phyloP scores from a whole-genome alignment of 169 alveolate genomes.

The Perkinsus marinus region DNA sequence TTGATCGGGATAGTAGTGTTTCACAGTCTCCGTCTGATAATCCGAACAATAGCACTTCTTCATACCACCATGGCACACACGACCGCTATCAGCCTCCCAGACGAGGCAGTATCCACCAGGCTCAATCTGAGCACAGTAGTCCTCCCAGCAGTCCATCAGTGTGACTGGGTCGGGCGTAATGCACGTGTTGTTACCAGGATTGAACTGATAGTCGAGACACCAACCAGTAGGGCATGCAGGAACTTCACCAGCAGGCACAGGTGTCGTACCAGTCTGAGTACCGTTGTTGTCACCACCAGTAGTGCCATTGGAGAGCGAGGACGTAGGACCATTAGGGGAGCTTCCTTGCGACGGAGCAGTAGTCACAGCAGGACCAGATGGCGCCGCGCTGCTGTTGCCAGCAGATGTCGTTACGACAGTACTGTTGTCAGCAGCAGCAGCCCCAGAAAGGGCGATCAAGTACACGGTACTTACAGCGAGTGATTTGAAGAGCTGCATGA shows the following conservation, averaged over 20 bases:
- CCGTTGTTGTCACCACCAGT: background rate
- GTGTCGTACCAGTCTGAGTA: background rate
- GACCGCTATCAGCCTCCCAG: background rate
- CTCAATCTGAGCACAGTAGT: background rate
- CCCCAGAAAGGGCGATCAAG: background rate
- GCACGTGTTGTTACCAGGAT: background rate
- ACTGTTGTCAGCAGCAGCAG: background rate
- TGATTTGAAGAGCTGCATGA: background rate
- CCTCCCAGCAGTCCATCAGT: background rate
- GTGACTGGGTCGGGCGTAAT: background rate
- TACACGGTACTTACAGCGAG: background rate
- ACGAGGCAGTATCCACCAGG: background rate
- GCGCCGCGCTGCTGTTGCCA: background rate
- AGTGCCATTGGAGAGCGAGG: background rate
- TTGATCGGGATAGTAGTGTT: background rate
- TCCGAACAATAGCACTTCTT: background rate
- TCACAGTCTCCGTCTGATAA: background rate
- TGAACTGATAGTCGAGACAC: background rate
- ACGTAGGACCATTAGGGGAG: background rate
- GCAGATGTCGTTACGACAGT: background rate
- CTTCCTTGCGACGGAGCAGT: background rate
- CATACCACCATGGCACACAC: background rate
- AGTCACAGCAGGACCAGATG: background rate
- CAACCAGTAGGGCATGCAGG: background rate
- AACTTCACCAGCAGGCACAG: background rate